Evolutionary conservation across 176 grass and related monocot species (phyloP).

Genomic region (Tuctoria greenei): DNA sequence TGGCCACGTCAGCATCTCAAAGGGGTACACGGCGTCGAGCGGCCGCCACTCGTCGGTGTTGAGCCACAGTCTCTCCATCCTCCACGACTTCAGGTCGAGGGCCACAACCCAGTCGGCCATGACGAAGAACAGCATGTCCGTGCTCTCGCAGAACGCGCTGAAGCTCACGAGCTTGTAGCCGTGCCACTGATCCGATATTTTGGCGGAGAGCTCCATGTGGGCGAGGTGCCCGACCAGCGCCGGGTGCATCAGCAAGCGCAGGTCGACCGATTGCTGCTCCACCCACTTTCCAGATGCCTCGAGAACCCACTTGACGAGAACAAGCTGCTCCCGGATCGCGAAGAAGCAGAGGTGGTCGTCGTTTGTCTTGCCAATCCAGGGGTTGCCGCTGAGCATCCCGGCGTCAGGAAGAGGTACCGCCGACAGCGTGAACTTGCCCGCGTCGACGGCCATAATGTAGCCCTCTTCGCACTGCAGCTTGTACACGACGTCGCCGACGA

Average conservation of each 20-base stretch:
- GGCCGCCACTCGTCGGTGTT: constrained; percentile 34
- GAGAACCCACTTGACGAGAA: constrained; percentile 30
- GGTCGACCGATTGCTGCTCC: constrained; percentile 18
- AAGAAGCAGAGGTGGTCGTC: constrained; percentile 54
- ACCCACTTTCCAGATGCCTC: constrained; percentile 33
- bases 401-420: constrained; percentile 35
- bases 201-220: constrained; percentile 46
- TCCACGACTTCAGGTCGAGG: constrained; percentile 18
- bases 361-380: constrained; percentile 47
- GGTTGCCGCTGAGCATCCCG: constrained; percentile 24
- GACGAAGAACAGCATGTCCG: constrained; percentile 37
- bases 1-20: constrained; percentile 62
- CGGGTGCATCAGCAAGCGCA: constrained; percentile 27
- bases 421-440: constrained; percentile 24
- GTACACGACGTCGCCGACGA: constrained; percentile 43
- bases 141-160: constrained; percentile 54
- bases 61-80: constrained; percentile 44
- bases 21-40: constrained; percentile 41
- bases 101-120: constrained; percentile 60
- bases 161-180: constrained; percentile 52
- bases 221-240: constrained; percentile 24
- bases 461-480: constrained; percentile 29
- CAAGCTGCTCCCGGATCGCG: constrained; percentile 27
- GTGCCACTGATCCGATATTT: constrained; percentile 37
- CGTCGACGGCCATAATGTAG: constrained; percentile 46